Percentiles rank a stretch among this genome's conserved stretches.
These are phyloP conservation scores for Lentinula lateritia DNA, from an alignment of 768 basidiomycete genomes.

Conservation along the genomic window DNA sequence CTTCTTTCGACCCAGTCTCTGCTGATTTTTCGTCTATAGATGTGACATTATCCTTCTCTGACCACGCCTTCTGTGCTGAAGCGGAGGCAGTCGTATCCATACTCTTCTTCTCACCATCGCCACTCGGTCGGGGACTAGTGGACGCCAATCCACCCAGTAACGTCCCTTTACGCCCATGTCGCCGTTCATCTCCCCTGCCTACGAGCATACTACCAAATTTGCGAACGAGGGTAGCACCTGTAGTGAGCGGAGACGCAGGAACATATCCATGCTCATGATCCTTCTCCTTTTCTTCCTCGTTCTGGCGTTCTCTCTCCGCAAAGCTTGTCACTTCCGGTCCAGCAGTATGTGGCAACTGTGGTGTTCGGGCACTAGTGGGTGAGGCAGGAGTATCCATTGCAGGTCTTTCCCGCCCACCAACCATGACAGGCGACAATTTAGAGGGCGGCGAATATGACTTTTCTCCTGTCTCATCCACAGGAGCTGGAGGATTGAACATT, in stretches of 20 bases:
- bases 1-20: constrained; percentile 13
- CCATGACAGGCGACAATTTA: neutral
- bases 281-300: constrained; percentile 22
- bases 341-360: constrained; percentile 51
- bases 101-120: neutral
- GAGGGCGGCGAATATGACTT: constrained; percentile 7
- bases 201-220: constrained; percentile 71
- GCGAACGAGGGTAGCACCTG: constrained; percentile 70
- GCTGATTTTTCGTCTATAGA: constrained; percentile 14
- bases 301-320: constrained; percentile 22
- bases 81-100: constrained; percentile 6
- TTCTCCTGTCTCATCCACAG: constrained; percentile 38
- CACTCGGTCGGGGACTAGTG: constrained; percentile 1
- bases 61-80: constrained; percentile 22
- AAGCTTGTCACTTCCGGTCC: constrained; percentile 63
- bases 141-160: constrained; percentile 25
- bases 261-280: constrained; percentile 17
- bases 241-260: constrained; percentile 31
- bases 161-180: constrained; percentile 39
- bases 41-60: constrained; percentile 22
- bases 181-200: constrained; percentile 33
- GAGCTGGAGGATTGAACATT: constrained; percentile 45
- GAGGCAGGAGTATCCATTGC: neutral
- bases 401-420: neutral
- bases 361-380: neutral